A percentile compares a stretch with the other conserved stretches of the same genome.
These are phyloP conservation scores for Xerophyta viscosa DNA, from an alignment of 106 monocot genomes.

Conservation along the genomic window DNA sequence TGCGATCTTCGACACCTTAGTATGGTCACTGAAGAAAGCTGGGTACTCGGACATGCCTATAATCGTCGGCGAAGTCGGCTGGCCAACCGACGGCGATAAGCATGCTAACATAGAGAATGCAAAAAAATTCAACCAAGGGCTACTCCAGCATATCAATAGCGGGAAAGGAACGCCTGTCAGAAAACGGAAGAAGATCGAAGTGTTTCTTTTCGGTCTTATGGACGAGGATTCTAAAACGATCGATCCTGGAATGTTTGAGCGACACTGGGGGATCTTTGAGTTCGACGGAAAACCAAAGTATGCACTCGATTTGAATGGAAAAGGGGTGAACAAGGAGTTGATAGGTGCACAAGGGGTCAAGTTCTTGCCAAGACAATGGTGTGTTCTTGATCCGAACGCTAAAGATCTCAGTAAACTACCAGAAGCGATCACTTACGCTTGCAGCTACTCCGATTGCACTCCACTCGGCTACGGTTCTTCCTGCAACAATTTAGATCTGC, in stretches of 20 bases:
- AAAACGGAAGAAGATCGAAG: conserved; percentile 8
- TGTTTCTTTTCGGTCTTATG: conserved; percentile 39
- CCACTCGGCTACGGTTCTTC: conserved; percentile 25
- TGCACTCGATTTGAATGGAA: conserved; percentile 24
- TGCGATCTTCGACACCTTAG: conserved; percentile 50
- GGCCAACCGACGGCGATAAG: conserved; percentile 51
- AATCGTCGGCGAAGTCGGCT: conserved; percentile 49
- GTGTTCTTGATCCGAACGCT: conserved; percentile 7
- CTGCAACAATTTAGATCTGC: conserved; percentile 15
- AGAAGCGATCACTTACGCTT: conserved; percentile 23
- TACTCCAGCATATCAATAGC: conserved; percentile 17
- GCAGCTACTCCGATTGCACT: conserved; percentile 28
- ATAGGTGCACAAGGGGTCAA: conserved; percentile 20
- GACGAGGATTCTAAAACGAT: conserved; percentile 53
- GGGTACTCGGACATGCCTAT: conserved; percentile 34
- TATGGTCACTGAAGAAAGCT: conserved; percentile 31
- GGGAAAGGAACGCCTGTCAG: conserved; percentile 31
- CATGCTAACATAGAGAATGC: conserved; percentile 12
- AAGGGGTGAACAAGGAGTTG: conserved; percentile 5
- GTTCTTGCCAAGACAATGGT: conserved; percentile 41
- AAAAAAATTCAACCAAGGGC: conserved; percentile 26
- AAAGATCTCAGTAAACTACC: conserved; percentile 8
- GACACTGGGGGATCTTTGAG: conserved; percentile 57
- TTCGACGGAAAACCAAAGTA: conserved; percentile 55
- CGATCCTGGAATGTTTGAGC: conserved; percentile 43